Base-by-base conservation (phyloP, 139 green algal species). In the Haematococcus sp. region DNA sequence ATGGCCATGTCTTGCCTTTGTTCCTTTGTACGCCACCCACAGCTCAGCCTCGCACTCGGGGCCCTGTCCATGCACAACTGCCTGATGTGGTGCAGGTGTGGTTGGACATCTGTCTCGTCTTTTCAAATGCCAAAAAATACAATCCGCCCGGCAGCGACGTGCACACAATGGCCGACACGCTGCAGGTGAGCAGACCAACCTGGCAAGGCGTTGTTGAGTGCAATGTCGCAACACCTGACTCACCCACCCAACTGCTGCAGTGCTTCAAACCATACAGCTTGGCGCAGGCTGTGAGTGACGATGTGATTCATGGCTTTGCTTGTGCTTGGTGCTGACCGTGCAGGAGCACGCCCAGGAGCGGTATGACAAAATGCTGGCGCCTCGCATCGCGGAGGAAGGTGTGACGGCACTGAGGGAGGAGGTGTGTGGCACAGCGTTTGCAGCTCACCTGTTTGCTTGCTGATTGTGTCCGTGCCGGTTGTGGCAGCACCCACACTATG, bases 71-170 rank as follows among this genome's bases (percentile, higher is more conserved):
- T n/a, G n/a, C n/a, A n/a, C n/a, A n/a, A n/a, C n/a, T n/a, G n/a
- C n/a, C n/a, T n/a, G n/a, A n/a, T n/a, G n/a, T n/a, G n/a, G 11
- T 51, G 31, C 61, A 68, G 61, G 61, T 68, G 68, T 77, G 64
- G 75, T 49, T 25, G 19, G 88, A 93, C 71, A 33, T 90, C 11
- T 68, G 70, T 31, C 83, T 89, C 17, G 88, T 97, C 25, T 98
- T 97, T 63, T 51, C 76, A 71, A 97, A 97, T 63, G 91, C 90
- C 17, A 86, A 85, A 60, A 67, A 61, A 13, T 97, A 94, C 84
- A 97, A 97, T 74, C 86, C 86, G 55, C 85, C 85, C 9, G 86
- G 83, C 63, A 86, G 68, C 40, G 93, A 98, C 79, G 92, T 97
- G 31, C 71, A 88, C 75, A 66, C 94, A 22, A 96, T 97, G 92